Evolutionary conservation across 192 early-diverging fungal species (phyloP).

Genomic region (Ramicandelaber brevisporus): DNA sequence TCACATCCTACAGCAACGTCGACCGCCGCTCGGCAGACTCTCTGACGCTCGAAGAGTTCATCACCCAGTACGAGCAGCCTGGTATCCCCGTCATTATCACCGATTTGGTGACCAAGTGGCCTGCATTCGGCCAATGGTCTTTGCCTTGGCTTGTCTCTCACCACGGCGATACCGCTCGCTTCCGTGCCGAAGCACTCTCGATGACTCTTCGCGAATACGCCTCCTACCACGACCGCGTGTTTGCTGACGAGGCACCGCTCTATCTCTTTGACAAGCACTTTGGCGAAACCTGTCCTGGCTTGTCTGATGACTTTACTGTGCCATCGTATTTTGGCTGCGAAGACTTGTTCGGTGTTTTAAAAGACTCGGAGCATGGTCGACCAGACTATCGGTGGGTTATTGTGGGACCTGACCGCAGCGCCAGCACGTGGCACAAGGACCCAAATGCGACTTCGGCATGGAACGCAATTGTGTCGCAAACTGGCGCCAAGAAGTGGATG

Average conservation of each 20-base stretch:
- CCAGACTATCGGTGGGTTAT: slow-evolving; percentile 51
- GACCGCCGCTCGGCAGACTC: slow-evolving; percentile 12
- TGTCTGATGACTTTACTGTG: slow-evolving; percentile 24
- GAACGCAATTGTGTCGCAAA: slow-evolving; percentile 49
- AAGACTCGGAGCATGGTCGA: slow-evolving; percentile 6
- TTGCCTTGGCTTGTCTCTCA: slow-evolving; percentile 16
- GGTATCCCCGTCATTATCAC: slow-evolving; percentile 33
- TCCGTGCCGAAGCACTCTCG: slow-evolving; percentile 35
- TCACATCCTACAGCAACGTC: slow-evolving; percentile 15
- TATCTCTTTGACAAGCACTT: slow-evolving; percentile 46
- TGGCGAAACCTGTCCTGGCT: slow-evolving; percentile 13
- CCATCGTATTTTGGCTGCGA: slow-evolving; percentile 32
- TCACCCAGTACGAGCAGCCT: slow-evolving; percentile 18
- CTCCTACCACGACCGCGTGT: slow-evolving; percentile 13
- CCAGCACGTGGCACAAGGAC: slow-evolving; percentile 44
- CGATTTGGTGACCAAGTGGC: slow-evolving; percentile 30
- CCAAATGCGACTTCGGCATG: slow-evolving; percentile 47
- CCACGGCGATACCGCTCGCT: slow-evolving; percentile 14
- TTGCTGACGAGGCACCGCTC: slow-evolving; percentile 28
- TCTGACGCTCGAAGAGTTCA: slow-evolving; percentile 16
- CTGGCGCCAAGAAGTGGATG: slow-evolving; percentile 42
- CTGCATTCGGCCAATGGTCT: slow-evolving; percentile 28
- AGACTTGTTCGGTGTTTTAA: slow-evolving; percentile 32
- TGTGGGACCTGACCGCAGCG: slow-evolving; percentile 32
- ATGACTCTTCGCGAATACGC: slow-evolving; percentile 26